Percentiles rank a stretch among this genome's conserved stretches.
Conservation (phyloP, 345 rosid genomes). For the Syzygium jambos region DNA sequence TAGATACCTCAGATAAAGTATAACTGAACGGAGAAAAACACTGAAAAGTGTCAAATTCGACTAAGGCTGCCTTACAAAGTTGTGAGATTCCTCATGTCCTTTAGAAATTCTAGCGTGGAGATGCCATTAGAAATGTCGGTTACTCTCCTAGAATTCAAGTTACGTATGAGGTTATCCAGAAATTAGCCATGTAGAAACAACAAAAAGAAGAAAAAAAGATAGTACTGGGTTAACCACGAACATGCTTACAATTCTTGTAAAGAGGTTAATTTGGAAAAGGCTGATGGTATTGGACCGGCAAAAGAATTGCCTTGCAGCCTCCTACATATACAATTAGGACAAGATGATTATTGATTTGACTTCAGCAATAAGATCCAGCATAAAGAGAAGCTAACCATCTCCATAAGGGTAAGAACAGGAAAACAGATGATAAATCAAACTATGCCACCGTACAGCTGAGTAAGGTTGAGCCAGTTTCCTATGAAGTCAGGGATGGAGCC, state of each 20-base stretch:
- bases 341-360: not conserved
- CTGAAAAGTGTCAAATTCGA: not conserved
- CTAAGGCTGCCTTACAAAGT: not conserved
- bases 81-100: conserved; percentile 2
- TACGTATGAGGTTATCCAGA: not conserved
- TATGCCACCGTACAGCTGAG: conserved; percentile 25
- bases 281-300: conserved; percentile 4
- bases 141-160: conserved; percentile 1
- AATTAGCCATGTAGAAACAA: not conserved
- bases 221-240: not conserved
- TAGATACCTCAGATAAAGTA: not conserved
- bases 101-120: not conserved
- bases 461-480: conserved; percentile 58
- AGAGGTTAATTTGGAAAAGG: not conserved
- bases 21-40: not conserved
- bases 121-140: not conserved
- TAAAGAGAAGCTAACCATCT: not conserved
- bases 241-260: not conserved
- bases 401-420: not conserved
- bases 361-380: not conserved
- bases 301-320: conserved; percentile 2
- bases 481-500: conserved; percentile 66
- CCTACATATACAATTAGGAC: not conserved
- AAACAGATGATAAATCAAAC: not conserved
- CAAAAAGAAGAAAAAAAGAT: not conserved